Base-by-base conservation (phyloP, 1,139 yeast species). In the Chernovozyma sophiae-reginae region DNA sequence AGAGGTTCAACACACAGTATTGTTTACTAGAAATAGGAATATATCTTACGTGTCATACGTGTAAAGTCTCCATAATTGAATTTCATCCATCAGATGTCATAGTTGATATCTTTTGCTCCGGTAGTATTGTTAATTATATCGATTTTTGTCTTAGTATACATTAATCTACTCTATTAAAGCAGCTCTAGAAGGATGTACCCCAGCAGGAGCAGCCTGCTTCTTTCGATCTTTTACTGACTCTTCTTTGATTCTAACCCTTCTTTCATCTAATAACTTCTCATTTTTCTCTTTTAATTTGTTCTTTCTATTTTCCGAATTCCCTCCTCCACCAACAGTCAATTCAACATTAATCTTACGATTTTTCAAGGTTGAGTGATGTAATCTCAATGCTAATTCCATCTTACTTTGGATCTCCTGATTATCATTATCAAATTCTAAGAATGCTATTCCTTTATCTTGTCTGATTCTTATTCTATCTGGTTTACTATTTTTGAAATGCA, bases 281-380 rank as follows among this genome's bases (percentile, higher is more conserved):
- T 90, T 89, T 70, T 92, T 90, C 36, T 74, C 77, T 53, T 77
- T 77, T 50, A 92, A 73, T 62, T 92, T 92, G 34, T 74, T 74
- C 40, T 77, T 55, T 48, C 98, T 71, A 28, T 67, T 71, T 39
- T 73, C 71, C 6, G 95, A 81, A 58, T 90, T 90, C 35, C 98
- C 98, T 31, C 98, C 98, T 33, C 98, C 98, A 36, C 98, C 98
- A 33, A 87, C 98, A 2, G 97, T 92, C 51, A 92, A 72, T 60
- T 92, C 98, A 25, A 92, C 97, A 53, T 92, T 92, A 53, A 92
- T 87, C 56, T 80, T 85, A 46, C 96, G 72, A 38, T 75, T 72
- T 43, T 77, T 72, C 42, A 90, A 58, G 13, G 67, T 53, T 4
- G 90, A 71, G 58, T 86, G 96, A 59, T 92, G 96, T 71, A 86